These are phyloP conservation scores for Aspergillus sp. DNA, from an alignment of 2,329 filamentous ascomycete species.

Conservation along the genomic window DNA sequence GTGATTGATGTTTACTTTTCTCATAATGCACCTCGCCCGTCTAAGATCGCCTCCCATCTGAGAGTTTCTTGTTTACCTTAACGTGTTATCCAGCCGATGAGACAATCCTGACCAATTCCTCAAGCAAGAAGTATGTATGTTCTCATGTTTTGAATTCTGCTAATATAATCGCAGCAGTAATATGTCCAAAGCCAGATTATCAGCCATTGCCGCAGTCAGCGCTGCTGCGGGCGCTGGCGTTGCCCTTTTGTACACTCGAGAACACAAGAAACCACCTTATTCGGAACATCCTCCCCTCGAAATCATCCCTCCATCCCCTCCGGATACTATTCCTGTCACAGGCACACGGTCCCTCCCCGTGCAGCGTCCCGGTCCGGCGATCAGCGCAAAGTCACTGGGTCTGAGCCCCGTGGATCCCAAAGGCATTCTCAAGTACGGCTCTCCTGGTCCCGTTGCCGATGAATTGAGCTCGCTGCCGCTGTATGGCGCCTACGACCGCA, in stretches of 20 bases:
- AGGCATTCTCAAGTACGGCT: constrained; percentile 79
- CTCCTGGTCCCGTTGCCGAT: constrained; percentile 85
- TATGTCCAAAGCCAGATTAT: constrained; percentile 77
- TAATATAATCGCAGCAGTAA: constrained; percentile 9
- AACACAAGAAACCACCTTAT: constrained; percentile 37
- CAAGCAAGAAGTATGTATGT: too few relatives aligned
- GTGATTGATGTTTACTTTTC: too few relatives aligned
- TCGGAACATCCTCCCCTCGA: constrained; percentile 14
- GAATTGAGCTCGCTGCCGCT: constrained; percentile 71
- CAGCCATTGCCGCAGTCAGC: constrained; percentile 69
- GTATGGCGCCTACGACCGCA: constrained; percentile 84
- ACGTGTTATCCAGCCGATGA: too few relatives aligned
- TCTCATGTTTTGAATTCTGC: too few relatives aligned
- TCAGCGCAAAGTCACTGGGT: constrained; percentile 14
- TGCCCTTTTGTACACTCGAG: constrained; percentile 62
- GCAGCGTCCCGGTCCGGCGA: constrained; percentile 14
- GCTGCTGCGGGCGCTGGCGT: constrained; percentile 72
- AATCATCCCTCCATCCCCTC: constrained; percentile 14
- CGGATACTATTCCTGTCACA: constrained; percentile 15
- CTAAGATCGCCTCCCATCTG: too few relatives aligned
- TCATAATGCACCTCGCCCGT: too few relatives aligned
- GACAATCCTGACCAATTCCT: too few relatives aligned
- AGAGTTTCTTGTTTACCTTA: too few relatives aligned
- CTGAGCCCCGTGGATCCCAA: constrained; percentile 61
- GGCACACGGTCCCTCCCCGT: constrained; percentile 26